These are phyloP conservation scores for Rhododendron griersonianum DNA, from an alignment of 148 eudicot genomes.

Conservation along the genomic window DNA sequence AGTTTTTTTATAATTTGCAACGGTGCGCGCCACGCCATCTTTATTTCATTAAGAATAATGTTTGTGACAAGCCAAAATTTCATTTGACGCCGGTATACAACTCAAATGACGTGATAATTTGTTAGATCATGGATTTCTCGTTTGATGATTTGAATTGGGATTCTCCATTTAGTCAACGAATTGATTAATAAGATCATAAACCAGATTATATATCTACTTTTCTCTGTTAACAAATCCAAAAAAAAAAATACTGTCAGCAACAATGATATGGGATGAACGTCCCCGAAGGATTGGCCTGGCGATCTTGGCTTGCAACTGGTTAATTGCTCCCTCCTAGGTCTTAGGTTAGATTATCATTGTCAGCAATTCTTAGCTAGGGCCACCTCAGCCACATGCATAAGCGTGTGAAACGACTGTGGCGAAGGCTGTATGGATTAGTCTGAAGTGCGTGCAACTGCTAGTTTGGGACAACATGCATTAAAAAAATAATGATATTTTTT, in stretches of 20 bases:
- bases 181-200: not conserved
- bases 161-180: not conserved
- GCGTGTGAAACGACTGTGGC: no score
- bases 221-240: no score
- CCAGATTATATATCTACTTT: not conserved
- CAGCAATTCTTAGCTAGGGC: no score
- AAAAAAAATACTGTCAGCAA: not conserved
- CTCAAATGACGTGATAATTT: not conserved
- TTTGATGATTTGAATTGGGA: not conserved
- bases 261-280: not conserved
- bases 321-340: no score
- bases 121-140: not conserved
- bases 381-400: no score
- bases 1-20: not conserved
- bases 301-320: no score
- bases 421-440: no score
- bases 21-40: not conserved
- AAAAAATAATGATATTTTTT: no score
- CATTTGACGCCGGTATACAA: not conserved
- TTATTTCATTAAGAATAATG: not conserved
- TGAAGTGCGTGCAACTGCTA: no score
- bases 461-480: no score
- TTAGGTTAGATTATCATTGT: no score
- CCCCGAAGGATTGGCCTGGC: not conserved
- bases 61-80: no score